These are phyloP conservation scores for Cichorium intybus DNA, from an alignment of 140 eudicot species.

Conservation along the genomic window DNA sequence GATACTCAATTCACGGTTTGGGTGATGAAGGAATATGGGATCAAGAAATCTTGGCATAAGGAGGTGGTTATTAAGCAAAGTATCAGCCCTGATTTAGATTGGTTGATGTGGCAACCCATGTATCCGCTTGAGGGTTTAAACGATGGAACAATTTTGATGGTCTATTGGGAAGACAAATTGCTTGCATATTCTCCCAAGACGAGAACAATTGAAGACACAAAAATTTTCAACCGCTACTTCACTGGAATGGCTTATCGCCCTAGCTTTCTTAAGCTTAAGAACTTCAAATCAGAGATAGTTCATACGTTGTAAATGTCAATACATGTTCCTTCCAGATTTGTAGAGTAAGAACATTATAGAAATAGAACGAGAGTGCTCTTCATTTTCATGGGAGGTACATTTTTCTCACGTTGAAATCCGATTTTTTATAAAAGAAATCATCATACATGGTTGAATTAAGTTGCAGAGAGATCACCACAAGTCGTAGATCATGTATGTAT, in stretches of 20 bases:
- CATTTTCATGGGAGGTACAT: too few species aligned
- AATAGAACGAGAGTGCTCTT: too few species aligned
- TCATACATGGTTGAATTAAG: too few species aligned
- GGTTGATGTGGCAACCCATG: neutral
- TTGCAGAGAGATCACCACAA: too few species aligned
- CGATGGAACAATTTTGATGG: neutral
- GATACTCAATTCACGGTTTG: slow-evolving; percentile 13
- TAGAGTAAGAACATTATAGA: too few species aligned
- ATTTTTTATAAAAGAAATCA: too few species aligned
- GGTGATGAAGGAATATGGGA: slow-evolving; percentile 37
- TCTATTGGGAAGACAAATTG: neutral
- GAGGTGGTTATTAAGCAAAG: slow-evolving; percentile 14
- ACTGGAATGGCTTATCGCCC: neutral
- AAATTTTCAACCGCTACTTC: neutral
- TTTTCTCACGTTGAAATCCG: too few species aligned
- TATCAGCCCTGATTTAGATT: neutral
- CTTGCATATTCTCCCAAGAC: neutral
- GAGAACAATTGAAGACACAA: neutral
- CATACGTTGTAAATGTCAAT: neutral
- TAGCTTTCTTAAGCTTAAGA: neutral
- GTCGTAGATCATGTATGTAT: too few species aligned
- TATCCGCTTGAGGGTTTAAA: neutral
- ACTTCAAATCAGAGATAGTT: slow-evolving; percentile 1
- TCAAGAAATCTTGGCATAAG: slow-evolving; percentile 24
- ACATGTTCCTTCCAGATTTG: too few species aligned